A percentile compares a stretch with the other conserved stretches of the same genome.
phyloP scores from a whole-genome alignment of 129 eudicot genomes.

The Saposhnikovia divaricata region DNA sequence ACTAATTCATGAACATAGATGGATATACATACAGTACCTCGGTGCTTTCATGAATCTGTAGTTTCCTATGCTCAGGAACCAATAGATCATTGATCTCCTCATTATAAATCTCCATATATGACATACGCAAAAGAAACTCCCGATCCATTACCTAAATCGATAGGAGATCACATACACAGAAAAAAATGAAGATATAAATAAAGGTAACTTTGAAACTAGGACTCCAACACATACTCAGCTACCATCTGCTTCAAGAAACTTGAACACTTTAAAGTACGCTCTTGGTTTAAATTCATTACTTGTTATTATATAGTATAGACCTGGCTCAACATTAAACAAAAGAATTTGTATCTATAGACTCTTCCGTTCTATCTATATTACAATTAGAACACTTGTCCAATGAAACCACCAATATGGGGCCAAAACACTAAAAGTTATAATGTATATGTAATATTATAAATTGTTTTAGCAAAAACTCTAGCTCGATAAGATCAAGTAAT shows the following conservation, averaged over 20 bases:
- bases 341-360: not conserved
- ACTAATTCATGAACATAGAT: not conserved
- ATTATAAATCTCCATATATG: constrained; percentile 95
- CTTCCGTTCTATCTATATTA: not conserved
- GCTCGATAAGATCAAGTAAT: not conserved
- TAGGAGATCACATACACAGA: not conserved
- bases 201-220: not conserved
- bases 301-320: not conserved
- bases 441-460: no score
- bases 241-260: not conserved
- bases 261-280: not conserved
- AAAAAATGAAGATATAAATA: not conserved
- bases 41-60: constrained; percentile 86
- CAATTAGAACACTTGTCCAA: not conserved
- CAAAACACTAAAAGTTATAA: no score
- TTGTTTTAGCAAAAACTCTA: not conserved
- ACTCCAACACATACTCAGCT: not conserved
- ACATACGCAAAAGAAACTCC: constrained; percentile 94
- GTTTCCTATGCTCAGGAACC: constrained; percentile 85
- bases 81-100: constrained; percentile 94
- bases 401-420: not conserved
- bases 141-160: constrained; percentile 51
- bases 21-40: constrained; percentile 45
- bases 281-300: not conserved
- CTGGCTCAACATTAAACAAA: not conserved